phyloP scores from a whole-genome alignment of 164 flowering plant genomes.

The Buxus sempervirens region DNA sequence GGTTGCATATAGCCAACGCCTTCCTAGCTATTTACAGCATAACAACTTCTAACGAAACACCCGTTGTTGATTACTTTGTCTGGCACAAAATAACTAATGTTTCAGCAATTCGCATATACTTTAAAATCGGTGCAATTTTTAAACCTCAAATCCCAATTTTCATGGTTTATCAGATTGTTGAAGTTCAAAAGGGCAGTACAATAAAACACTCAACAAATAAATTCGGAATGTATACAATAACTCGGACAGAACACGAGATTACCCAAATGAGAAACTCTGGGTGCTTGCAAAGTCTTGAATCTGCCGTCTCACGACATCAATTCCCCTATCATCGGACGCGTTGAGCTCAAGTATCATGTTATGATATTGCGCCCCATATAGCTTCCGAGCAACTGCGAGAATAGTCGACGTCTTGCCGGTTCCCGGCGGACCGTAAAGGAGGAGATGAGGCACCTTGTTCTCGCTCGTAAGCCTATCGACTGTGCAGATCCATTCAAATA shows the following conservation, averaged over 20 bases:
- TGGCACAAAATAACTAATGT: too few relatives aligned
- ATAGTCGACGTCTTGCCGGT: constrained; percentile 97
- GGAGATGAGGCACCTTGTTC: constrained; percentile 87
- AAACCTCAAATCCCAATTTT: too few relatives aligned
- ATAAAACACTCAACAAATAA: background rate
- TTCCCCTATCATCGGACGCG: constrained; percentile 95
- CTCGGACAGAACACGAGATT: background rate
- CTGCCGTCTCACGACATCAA: constrained; percentile 91
- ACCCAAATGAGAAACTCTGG: constrained; percentile 97
- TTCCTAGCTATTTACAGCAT: too few relatives aligned
- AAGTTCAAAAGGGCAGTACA: too few relatives aligned
- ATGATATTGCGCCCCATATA: constrained; percentile 69
- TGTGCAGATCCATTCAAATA: constrained; percentile 7
- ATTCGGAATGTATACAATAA: background rate
- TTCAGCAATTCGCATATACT: too few relatives aligned
- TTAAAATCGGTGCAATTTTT: too few relatives aligned
- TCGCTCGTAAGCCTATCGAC: constrained; percentile 84
- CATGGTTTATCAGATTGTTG: too few relatives aligned
- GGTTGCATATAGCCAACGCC: too few relatives aligned
- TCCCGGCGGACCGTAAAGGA: constrained; percentile 95
- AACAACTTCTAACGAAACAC: too few relatives aligned
- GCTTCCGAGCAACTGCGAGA: constrained; percentile 90
- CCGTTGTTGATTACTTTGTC: too few relatives aligned
- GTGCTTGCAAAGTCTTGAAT: constrained; percentile 99
- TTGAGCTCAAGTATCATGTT: constrained; percentile 96